These are phyloP conservation scores for Hortiboletus rubellus DNA, from an alignment of 1,284 basidiomycete genomes.

Conservation along the genomic window DNA sequence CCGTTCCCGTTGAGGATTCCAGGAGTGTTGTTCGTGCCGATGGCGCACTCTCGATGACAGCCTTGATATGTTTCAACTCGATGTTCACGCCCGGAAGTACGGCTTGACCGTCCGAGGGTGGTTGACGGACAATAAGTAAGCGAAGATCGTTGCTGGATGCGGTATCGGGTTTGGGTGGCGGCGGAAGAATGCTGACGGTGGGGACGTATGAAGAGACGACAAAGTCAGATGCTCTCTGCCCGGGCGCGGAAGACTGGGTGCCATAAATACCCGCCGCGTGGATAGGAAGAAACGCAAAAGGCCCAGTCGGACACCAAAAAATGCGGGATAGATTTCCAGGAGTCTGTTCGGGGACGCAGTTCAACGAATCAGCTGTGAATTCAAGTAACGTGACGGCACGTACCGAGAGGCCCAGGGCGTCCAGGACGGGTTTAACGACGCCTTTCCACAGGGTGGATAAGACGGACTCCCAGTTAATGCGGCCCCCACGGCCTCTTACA, in stretches of 20 bases:
- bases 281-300: slow-evolving; percentile 13
- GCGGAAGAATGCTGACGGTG: slow-evolving; percentile 6
- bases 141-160: neutral
- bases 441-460: slow-evolving; percentile 1
- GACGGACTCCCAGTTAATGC: neutral
- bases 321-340: slow-evolving; percentile 2
- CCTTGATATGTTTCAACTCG: slow-evolving; percentile 6
- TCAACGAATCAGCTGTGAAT: neutral
- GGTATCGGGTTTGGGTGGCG: neutral
- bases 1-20: slow-evolving; percentile 10
- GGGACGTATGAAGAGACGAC: slow-evolving; percentile 12
- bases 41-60: neutral
- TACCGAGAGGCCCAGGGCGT: slow-evolving; percentile 1
- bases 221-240: slow-evolving; percentile 6
- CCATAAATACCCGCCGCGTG: slow-evolving; percentile 11
- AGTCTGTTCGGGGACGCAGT: neutral
- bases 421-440: slow-evolving; percentile 6
- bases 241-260: neutral
- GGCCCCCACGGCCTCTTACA: neutral
- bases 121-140: slow-evolving; percentile 11
- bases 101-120: slow-evolving; percentile 8
- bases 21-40: neutral
- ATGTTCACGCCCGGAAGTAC: slow-evolving; percentile 5
- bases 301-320: slow-evolving; percentile 18
- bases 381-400: neutral